These are phyloP conservation scores for Penicillium coprophilum DNA, from an alignment of 495 filamentous ascomycete genomes.

Conservation along the genomic window DNA sequence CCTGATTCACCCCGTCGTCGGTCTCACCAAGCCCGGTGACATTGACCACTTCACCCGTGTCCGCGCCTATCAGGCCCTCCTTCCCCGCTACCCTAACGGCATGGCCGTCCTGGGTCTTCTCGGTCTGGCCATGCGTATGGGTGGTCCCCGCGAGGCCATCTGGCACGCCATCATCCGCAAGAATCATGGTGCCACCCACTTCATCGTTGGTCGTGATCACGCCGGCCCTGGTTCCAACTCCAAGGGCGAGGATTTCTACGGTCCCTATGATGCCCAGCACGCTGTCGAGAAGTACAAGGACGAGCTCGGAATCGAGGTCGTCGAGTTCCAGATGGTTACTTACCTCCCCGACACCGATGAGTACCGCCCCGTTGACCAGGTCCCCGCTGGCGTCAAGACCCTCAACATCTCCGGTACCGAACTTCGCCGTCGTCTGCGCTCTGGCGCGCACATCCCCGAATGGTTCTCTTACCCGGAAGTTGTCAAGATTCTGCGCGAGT, in stretches of 20 bases:
- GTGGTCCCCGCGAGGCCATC: slow-evolving; percentile 95
- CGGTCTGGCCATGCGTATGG: slow-evolving; percentile 98
- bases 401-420: slow-evolving; percentile 97
- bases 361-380: slow-evolving; percentile 89
- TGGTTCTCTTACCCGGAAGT: slow-evolving; percentile 99
- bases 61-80: slow-evolving; percentile 94
- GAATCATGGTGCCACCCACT: slow-evolving; percentile 98
- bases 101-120: slow-evolving; percentile 98
- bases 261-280: slow-evolving; percentile 97
- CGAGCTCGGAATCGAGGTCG: slow-evolving; percentile 97
- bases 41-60: slow-evolving; percentile 99
- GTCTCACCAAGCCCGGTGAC: slow-evolving; percentile 96
- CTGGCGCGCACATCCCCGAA: slow-evolving; percentile 90
- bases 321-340: slow-evolving; percentile 99
- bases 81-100: slow-evolving; percentile 96
- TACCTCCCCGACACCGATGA: slow-evolving; percentile 97
- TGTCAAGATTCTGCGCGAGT: slow-evolving; percentile 90
- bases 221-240: slow-evolving; percentile 96
- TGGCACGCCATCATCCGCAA: slow-evolving; percentile 99
- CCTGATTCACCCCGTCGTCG: slow-evolving; percentile 97
- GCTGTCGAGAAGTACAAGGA: slow-evolving; percentile 94
- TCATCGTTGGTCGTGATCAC: slow-evolving; percentile 98
- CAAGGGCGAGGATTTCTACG: slow-evolving; percentile 95
- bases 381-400: slow-evolving; percentile 77
- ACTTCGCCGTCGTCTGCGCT: slow-evolving; percentile 83